Percentiles rank a stretch among this genome's conserved stretches.
Evolutionary conservation across 306 rosid species (phyloP).

Genomic region (Albizia julibrissin): DNA sequence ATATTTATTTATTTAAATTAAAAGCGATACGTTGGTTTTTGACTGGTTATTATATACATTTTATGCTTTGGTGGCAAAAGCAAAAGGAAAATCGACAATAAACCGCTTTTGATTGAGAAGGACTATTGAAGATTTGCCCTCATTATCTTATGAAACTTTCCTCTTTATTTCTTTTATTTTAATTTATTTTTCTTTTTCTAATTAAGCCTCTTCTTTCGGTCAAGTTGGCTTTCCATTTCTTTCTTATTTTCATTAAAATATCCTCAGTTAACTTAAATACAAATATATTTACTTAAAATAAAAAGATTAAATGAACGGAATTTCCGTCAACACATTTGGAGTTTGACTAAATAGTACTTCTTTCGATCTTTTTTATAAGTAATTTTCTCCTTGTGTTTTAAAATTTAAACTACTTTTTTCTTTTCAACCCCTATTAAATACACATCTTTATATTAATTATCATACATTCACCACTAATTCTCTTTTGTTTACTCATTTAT

Average conservation of each 20-base stretch:
- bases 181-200: not conserved
- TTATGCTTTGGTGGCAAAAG: conserved; percentile 16
- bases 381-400: too few relatives aligned
- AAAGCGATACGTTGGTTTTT: not conserved
- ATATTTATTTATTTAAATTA: not conserved
- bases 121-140: not conserved
- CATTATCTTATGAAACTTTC: conserved; percentile 4
- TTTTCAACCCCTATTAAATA: too few relatives aligned
- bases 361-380: too few relatives aligned
- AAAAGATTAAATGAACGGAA: not conserved
- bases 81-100: conserved; percentile 13
- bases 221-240: conserved; percentile 5
- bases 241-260: not conserved
- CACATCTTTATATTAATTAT: too few relatives aligned
- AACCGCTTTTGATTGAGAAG: conserved; percentile 22
- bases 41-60: not conserved
- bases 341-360: not conserved
- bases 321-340: not conserved
- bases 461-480: too few relatives aligned
- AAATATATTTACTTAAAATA: not conserved
- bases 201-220: conserved; percentile 8
- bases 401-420: too few relatives aligned
- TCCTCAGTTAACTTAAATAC: not conserved
- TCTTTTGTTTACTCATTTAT: too few relatives aligned
- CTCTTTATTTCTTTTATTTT: not conserved